Conservation (phyloP, 306 rosid species). For the Rubus parviflorus region DNA sequence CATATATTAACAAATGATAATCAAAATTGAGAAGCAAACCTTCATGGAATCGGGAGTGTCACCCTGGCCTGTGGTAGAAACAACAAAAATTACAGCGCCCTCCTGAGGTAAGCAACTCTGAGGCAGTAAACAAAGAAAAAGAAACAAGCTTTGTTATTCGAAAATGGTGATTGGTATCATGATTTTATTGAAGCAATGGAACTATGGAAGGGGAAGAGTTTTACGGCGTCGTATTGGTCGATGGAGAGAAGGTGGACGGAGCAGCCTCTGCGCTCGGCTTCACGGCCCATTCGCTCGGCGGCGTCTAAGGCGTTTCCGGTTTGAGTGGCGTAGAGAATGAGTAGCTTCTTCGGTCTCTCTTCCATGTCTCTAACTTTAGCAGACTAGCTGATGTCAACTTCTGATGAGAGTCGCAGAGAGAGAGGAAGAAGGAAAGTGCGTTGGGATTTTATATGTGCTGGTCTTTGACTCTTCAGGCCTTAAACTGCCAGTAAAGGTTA, state of each 20-base stretch:
- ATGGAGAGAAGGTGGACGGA: slow-evolving; percentile 49
- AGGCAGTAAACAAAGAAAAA: slow-evolving; percentile 8
- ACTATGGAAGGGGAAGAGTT: slow-evolving; percentile 3
- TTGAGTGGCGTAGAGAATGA: slow-evolving; percentile 72
- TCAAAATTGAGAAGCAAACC: slow-evolving; percentile 37
- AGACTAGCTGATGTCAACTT: neutral
- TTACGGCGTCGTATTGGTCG: slow-evolving; percentile 68
- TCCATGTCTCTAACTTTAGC: slow-evolving; percentile 22
- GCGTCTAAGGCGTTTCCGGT: slow-evolving; percentile 91
- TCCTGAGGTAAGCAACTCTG: slow-evolving; percentile 65
- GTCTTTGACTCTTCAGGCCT: too few species aligned
- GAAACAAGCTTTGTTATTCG: neutral
- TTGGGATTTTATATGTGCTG: neutral
- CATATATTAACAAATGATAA: neutral
- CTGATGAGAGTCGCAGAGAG: neutral
- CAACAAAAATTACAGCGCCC: slow-evolving; percentile 72
- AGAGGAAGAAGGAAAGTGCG: neutral
- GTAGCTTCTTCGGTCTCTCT: slow-evolving; percentile 44
- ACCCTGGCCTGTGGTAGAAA: slow-evolving; percentile 97
- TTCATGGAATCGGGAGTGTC: slow-evolving; percentile 90
- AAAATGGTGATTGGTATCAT: neutral
- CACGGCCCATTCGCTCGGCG: slow-evolving; percentile 78
- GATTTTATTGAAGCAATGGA: neutral
- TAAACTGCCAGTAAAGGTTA: too few species aligned
- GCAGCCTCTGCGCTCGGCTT: slow-evolving; percentile 76